Conservation (phyloP, 257 asterid species). For the Jaltomata sinuosa region DNA sequence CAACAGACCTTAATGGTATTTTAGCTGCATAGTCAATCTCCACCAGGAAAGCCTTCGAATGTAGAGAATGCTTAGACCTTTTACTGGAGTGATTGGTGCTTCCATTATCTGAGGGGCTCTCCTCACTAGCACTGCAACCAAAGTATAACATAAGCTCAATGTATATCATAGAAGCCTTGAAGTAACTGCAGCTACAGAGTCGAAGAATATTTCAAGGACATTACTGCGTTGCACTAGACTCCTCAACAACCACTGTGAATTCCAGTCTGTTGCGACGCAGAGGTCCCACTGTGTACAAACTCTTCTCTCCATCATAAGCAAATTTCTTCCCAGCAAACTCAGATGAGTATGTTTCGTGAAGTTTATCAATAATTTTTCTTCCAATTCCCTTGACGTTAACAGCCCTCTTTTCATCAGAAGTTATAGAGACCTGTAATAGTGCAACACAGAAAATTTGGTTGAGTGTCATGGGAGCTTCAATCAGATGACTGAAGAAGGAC, state of each 20-base stretch:
- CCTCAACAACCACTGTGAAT: constrained; percentile 65
- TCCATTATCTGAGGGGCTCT: constrained; percentile 27
- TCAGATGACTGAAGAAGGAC: not conserved
- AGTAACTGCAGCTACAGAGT: not conserved
- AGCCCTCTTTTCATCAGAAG: constrained; percentile 33
- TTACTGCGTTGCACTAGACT: constrained; percentile 51
- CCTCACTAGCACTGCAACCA: constrained; percentile 24
- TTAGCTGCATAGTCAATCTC: constrained; percentile 63
- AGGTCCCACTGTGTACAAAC: constrained; percentile 71
- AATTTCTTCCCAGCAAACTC: constrained; percentile 57
- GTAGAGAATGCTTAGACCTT: constrained; percentile 47
- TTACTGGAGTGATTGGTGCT: constrained; percentile 39
- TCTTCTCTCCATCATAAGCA: constrained; percentile 79
- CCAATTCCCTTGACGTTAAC: constrained; percentile 49
- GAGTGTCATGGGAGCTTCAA: not conserved
- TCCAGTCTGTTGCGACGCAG: constrained; percentile 53
- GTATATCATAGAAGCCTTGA: not conserved
- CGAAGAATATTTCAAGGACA: not conserved
- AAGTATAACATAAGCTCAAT: not conserved
- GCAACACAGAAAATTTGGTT: constrained; percentile 3
- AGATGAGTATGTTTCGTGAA: constrained; percentile 64
- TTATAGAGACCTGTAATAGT: constrained; percentile 58
- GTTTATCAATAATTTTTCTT: constrained; percentile 59
- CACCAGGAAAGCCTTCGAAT: constrained; percentile 49
- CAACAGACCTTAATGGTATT: constrained; percentile 50